phyloP scores from a whole-genome alignment of 768 basidiomycete species.

The Cystoderma amianthinum region DNA sequence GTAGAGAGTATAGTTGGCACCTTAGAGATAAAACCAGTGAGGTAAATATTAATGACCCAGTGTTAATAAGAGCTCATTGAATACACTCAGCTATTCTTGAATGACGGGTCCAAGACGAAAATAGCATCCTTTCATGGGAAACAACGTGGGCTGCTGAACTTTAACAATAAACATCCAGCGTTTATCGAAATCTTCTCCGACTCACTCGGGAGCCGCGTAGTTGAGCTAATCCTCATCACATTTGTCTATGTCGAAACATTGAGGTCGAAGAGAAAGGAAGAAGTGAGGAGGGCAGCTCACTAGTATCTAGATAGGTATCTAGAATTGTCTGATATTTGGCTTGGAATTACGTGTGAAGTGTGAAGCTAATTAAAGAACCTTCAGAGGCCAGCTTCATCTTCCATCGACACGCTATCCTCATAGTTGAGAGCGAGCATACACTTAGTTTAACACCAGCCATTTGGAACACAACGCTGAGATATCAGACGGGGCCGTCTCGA shows the following conservation, averaged over 20 bases:
- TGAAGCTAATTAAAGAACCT: too few species aligned
- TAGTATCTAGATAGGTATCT: too few species aligned
- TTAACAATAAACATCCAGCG: slow-evolving; percentile 3
- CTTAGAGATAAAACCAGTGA: slow-evolving; percentile 4
- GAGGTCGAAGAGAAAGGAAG: slow-evolving; percentile 15
- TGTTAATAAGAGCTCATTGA: neutral
- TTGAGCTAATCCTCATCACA: slow-evolving; percentile 18
- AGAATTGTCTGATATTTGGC: too few species aligned
- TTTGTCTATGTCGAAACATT: slow-evolving; percentile 21
- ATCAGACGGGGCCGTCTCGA: too few species aligned
- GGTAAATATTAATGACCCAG: slow-evolving; percentile 4
- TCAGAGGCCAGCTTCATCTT: too few species aligned
- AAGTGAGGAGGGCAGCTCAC: too few species aligned
- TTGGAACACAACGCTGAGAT: too few species aligned
- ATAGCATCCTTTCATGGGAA: slow-evolving; percentile 13
- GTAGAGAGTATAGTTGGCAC: slow-evolving; percentile 16
- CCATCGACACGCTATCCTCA: too few species aligned
- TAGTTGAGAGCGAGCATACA: too few species aligned
- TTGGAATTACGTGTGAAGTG: too few species aligned
- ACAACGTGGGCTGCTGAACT: slow-evolving; percentile 6
- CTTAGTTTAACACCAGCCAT: too few species aligned
- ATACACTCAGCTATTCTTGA: slow-evolving; percentile 9
- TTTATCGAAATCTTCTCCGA: slow-evolving; percentile 15
- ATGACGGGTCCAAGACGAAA: slow-evolving; percentile 11
- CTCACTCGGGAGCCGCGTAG: slow-evolving; percentile 15